phyloP scores from a whole-genome alignment of 371 early-diverging fungal species.

The Dichotomocladium elegans region DNA sequence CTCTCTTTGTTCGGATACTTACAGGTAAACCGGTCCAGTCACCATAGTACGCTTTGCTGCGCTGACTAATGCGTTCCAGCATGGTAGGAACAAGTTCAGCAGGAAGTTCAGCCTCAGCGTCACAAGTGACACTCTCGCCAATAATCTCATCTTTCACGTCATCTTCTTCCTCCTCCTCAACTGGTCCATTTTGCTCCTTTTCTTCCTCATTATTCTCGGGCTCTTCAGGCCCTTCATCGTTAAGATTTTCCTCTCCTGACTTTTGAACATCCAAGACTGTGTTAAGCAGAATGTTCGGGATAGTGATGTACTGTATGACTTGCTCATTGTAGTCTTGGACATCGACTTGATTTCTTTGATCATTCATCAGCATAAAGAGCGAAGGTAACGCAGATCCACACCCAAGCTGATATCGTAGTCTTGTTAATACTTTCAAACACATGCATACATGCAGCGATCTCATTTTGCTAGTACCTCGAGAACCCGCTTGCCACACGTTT shows the following conservation, averaged over 20 bases:
- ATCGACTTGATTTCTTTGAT: conserved; percentile 59
- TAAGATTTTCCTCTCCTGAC: conserved; percentile 16
- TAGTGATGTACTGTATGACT: conserved; percentile 81
- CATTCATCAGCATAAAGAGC: conserved; percentile 61
- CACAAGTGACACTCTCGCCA: conserved; percentile 40
- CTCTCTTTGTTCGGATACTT: neutral
- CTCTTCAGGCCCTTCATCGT: conserved; percentile 21
- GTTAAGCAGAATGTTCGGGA: conserved; percentile 88
- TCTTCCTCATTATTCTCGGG: conserved; percentile 8
- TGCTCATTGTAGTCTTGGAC: conserved; percentile 92
- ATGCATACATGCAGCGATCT: no score
- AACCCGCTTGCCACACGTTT: conserved; percentile 50
- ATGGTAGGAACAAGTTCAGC: conserved; percentile 34
- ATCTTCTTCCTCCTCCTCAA: conserved; percentile 55
- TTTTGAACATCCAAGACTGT: conserved; percentile 42
- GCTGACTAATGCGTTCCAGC: conserved; percentile 30
- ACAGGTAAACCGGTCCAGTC: conserved; percentile 66
- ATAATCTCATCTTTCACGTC: conserved; percentile 45
- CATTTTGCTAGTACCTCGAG: conserved; percentile 51
- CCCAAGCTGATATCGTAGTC: conserved; percentile 87
- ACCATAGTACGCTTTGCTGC: conserved; percentile 63
- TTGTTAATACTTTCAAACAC: neutral
- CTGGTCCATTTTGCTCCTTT: conserved; percentile 27
- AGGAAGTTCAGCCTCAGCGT: conserved; percentile 48
- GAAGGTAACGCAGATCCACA: conserved; percentile 91